Evolutionary conservation across 306 rosid species (phyloP).

Genomic region (Heteromeles arbutifolia): DNA sequence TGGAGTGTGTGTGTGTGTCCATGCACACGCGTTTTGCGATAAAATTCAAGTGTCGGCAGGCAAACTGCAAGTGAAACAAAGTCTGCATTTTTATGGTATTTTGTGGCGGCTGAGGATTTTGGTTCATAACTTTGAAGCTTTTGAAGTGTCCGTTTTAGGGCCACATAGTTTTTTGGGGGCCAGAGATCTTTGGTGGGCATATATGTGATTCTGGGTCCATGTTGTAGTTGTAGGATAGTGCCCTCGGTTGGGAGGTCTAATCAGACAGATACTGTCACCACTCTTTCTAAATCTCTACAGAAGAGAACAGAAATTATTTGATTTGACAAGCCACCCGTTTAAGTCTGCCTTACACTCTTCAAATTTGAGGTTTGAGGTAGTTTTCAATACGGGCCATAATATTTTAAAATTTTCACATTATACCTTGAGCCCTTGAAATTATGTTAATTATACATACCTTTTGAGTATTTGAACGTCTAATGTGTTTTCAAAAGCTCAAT

Average conservation of each 20-base stretch:
- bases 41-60: conserved; percentile 52
- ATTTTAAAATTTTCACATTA: too few relatives aligned
- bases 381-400: too few relatives aligned
- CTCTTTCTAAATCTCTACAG: too few relatives aligned
- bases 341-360: too few relatives aligned
- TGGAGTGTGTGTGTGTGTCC: neutral
- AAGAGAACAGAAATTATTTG: too few relatives aligned
- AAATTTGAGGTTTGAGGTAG: too few relatives aligned
- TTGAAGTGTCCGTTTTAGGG: neutral
- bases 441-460: too few relatives aligned
- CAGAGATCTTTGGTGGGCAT: conserved; percentile 24
- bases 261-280: neutral
- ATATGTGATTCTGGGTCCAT: conserved; percentile 7
- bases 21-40: neutral
- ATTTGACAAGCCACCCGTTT: too few relatives aligned
- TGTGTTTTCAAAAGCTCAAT: too few relatives aligned
- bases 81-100: neutral
- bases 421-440: too few relatives aligned
- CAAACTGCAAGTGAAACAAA: conserved; percentile 14
- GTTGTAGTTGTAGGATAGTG: neutral
- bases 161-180: conserved; percentile 12
- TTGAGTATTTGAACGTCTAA: too few relatives aligned
- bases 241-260: conserved; percentile 21
- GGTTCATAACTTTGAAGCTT: conserved; percentile 10
- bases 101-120: conserved; percentile 20